Conservation (phyloP, 257 asterid species). For the Nyctanthes arbortristis region DNA sequence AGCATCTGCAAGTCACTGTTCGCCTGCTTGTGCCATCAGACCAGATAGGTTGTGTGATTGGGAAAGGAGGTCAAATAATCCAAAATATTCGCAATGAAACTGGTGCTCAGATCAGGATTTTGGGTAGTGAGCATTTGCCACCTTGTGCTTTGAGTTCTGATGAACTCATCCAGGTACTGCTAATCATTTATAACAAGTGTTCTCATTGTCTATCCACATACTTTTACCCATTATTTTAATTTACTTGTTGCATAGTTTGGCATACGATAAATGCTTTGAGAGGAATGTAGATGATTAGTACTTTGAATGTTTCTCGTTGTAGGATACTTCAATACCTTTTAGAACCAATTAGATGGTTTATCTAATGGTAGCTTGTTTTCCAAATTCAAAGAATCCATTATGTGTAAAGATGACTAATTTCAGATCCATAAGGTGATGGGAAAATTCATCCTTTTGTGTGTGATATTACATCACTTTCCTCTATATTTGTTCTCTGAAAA, state of each 20-base stretch:
- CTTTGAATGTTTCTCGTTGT: neutral
- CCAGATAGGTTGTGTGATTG: constrained; percentile 59
- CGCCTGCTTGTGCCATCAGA: constrained; percentile 59
- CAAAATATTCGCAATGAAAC: constrained; percentile 59
- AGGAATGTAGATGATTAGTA: neutral
- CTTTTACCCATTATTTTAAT: neutral
- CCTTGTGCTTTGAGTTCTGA: constrained; percentile 90
- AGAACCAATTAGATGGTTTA: neutral
- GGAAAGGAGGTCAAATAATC: constrained; percentile 56
- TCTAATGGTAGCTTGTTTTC: neutral
- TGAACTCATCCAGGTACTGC: constrained; percentile 78
- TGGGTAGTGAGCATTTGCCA: constrained; percentile 81
- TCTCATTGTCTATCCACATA: constrained; percentile 1
- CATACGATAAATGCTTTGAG: neutral
- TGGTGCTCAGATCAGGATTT: constrained; percentile 73
- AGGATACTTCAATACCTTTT: neutral
- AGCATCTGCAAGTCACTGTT: constrained; percentile 44
- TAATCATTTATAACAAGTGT: neutral
- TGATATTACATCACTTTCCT: neutral
- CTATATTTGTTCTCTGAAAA: neutral
- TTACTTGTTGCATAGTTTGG: neutral
- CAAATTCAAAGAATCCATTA: neutral
- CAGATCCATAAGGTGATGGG: neutral
- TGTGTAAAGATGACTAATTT: constrained; percentile 17
- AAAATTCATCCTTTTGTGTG: neutral